Percentiles rank a stretch among this genome's conserved stretches.
Conservation (phyloP, 164 flowering plant genomes). For the Vitis cinerea region DNA sequence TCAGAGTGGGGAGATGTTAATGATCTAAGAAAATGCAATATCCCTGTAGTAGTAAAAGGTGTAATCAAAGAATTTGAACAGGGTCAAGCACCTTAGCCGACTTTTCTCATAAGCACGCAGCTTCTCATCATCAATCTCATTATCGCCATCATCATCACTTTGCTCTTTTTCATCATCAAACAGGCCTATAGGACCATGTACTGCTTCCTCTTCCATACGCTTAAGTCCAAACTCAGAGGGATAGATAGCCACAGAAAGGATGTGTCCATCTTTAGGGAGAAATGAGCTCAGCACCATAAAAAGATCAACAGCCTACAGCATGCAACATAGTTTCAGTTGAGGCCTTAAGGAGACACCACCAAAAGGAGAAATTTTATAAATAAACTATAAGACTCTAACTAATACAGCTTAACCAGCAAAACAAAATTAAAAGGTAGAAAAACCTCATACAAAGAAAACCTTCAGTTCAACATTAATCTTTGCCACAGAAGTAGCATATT, state of each 20-base stretch:
- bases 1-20: too few relatives aligned
- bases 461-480: too few relatives aligned
- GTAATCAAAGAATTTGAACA: neutral
- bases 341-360: too few relatives aligned
- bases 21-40: too few relatives aligned
- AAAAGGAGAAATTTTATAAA: neutral
- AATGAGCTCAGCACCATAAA: slow-evolving; percentile 69
- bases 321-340: slow-evolving; percentile 4
- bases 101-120: slow-evolving; percentile 84
- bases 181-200: slow-evolving; percentile 77
- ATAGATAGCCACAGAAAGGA: slow-evolving; percentile 76
- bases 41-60: neutral
- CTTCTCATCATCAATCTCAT: slow-evolving; percentile 55
- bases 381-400: too few relatives aligned
- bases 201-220: slow-evolving; percentile 91
- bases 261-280: slow-evolving; percentile 73
- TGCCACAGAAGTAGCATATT: too few relatives aligned
- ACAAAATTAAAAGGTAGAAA: too few relatives aligned
- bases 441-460: too few relatives aligned
- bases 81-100: slow-evolving; percentile 57
- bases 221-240: slow-evolving; percentile 95
- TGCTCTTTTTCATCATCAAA: slow-evolving; percentile 53
- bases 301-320: slow-evolving; percentile 68
- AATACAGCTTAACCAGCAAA: too few relatives aligned
- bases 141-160: slow-evolving; percentile 38